Evolutionary conservation across 2,329 filamentous ascomycete species (phyloP), one percentile per base, ranked within the genome.

Genomic region (Magnaporthiopsis poae): DNA sequence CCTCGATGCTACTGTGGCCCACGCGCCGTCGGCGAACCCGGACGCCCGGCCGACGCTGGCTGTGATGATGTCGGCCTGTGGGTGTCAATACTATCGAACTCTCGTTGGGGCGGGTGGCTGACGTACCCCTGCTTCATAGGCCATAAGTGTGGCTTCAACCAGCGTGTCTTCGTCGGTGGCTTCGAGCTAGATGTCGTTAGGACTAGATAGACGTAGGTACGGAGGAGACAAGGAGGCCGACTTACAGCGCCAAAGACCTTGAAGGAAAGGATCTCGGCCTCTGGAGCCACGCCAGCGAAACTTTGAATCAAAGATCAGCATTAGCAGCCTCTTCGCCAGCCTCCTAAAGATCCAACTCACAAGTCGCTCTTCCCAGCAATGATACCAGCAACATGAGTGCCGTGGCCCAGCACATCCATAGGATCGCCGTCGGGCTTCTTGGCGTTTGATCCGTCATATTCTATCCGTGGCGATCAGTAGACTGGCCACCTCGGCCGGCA

Each of bases 1-100:
- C 9, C 80, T 76, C 11, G 74, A 75, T 18, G 77, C 74, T 31
- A 78, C 74, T n/a, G 75, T 73, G 31, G 78, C 75, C 74, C 71
- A 75, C 5, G 72, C 69, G 13, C 67, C 69, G 13, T 66, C 69
- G 3, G 71, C 66, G 72, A 73, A 77, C 5, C 76, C 75, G 31
- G 69, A 71, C 4, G 72, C 67, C 7, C 72, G 72, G 21, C 75
- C 76, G 61, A 78, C 74, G 52, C 75, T 77, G 12, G 74, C 71
- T 52, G 74, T 78, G 68, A 79, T 78, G 66, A 79, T 74, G 59
- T 78, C 73, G 36, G 72, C 75, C 46, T 56, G 46, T 25, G 18
- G 3, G 2, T 21, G 46, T 56, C 5, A 56, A 3, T 56, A 25
- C 46, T 9, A 5, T 52, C 3, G 0, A 9, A 1, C 0, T 7